Conservation (phyloP, 352 stramenopile species). For the Plasmopara viticola region DNA sequence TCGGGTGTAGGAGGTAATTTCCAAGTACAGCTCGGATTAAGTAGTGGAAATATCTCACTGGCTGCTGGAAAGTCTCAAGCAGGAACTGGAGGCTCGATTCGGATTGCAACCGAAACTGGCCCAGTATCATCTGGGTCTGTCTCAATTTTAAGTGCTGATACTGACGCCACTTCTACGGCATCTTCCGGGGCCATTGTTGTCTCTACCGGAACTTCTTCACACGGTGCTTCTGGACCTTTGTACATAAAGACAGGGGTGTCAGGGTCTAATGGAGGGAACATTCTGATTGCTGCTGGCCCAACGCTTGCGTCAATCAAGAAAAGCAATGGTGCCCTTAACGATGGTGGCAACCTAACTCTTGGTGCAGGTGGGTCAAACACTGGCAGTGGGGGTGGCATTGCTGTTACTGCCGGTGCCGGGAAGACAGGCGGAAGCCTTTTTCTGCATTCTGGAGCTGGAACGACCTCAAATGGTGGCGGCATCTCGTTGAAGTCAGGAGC, state of each 20-base stretch:
- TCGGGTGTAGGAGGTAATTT: constrained; percentile 25
- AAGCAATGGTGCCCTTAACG: constrained; percentile 14
- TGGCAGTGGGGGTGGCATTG: constrained; percentile 13
- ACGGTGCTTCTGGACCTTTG: constrained; percentile 17
- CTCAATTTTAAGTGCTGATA: constrained; percentile 14
- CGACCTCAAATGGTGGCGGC: constrained; percentile 20
- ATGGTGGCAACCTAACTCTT: constrained; percentile 22
- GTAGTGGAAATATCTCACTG: constrained; percentile 25
- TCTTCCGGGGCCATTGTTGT: constrained; percentile 15
- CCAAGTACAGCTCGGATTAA: constrained; percentile 19
- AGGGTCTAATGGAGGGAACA: constrained; percentile 14
- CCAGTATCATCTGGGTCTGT: constrained; percentile 21
- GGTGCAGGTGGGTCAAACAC: constrained; percentile 16
- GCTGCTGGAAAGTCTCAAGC: constrained; percentile 13
- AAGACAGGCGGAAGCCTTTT: constrained; percentile 17
- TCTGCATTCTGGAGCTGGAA: constrained; percentile 22
- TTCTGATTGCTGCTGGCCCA: constrained; percentile 21
- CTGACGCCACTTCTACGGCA: constrained; percentile 3
- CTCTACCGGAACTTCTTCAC: constrained; percentile 18
- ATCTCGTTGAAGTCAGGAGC: constrained; percentile 18
- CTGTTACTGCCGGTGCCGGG: constrained; percentile 17
- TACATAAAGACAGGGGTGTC: constrained; percentile 21
- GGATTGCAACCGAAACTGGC: constrained; percentile 13
- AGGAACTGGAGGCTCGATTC: constrained; percentile 16
- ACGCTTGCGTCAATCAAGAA: constrained; percentile 11